phyloP scores from a whole-genome alignment of 2,329 filamentous ascomycete species.

The Helotiales sp. region DNA sequence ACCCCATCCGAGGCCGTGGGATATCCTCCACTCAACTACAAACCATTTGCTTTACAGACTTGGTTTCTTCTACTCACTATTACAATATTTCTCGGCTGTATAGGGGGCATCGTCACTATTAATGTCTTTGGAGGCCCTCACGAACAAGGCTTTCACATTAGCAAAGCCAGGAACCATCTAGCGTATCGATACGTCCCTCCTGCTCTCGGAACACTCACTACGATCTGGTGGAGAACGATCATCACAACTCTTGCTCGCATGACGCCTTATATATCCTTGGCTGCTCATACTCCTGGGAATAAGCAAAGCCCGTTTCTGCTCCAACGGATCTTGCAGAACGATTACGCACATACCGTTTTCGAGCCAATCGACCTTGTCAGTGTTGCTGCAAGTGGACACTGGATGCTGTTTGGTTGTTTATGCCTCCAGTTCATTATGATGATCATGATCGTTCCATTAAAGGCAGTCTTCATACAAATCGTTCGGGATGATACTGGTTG shows the following conservation, averaged over 20 bases:
- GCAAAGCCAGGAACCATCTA: background rate
- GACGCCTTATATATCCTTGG: background rate
- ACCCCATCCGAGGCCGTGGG: background rate
- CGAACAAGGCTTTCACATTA: background rate
- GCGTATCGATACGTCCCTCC: background rate
- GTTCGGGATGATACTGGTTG: background rate
- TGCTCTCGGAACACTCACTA: background rate
- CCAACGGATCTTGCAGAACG: background rate
- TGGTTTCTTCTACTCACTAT: background rate
- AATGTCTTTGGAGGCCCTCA: background rate
- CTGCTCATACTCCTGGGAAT: background rate
- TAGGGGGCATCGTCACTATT: background rate
- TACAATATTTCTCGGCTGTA: background rate
- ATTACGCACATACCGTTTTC: background rate
- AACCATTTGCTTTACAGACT: background rate
- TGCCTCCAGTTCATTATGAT: background rate
- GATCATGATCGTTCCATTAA: background rate
- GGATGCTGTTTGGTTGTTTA: background rate
- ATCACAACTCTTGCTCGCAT: background rate
- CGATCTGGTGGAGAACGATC: background rate
- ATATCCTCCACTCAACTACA: background rate
- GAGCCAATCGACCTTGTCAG: background rate
- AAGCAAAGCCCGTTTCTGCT: background rate
- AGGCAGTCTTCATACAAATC: background rate
- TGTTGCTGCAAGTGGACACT: background rate